phyloP scores from a whole-genome alignment of 306 rosid species.

The Trifolium pratense region DNA sequence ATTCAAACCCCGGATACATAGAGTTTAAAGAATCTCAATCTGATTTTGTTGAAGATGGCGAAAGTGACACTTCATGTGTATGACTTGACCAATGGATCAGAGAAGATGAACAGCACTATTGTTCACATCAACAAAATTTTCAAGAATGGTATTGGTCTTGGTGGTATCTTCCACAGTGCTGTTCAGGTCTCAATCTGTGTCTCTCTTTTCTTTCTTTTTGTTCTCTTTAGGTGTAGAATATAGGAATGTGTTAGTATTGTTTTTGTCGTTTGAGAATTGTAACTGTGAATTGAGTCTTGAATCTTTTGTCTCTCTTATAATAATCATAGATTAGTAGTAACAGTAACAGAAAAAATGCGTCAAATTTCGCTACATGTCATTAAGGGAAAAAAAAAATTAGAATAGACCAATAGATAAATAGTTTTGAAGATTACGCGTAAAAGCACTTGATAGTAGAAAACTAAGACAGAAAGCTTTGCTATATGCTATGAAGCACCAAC shows the following conservation, averaged over 20 bases:
- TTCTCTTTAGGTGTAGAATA: background rate
- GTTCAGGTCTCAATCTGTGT: slow-evolving; percentile 58
- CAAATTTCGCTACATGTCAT: no score
- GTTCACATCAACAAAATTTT: slow-evolving; percentile 80
- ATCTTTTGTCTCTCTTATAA: background rate
- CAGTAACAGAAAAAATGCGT: no score
- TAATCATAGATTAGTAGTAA: background rate
- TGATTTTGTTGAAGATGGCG: slow-evolving; percentile 51
- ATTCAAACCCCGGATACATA: background rate
- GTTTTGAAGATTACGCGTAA: background rate
- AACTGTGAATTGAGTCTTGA: slow-evolving; percentile 1
- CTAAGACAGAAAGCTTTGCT: no score
- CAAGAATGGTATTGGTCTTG: slow-evolving; percentile 83
- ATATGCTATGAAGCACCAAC: no score
- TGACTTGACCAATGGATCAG: slow-evolving; percentile 86
- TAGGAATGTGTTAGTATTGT: background rate
- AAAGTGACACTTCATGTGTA: slow-evolving; percentile 74
- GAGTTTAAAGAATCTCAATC: slow-evolving; percentile 6
- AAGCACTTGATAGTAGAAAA: background rate
- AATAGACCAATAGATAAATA: background rate
- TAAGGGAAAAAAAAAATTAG: no score
- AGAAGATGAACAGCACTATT: slow-evolving; percentile 72
- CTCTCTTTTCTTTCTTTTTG: background rate
- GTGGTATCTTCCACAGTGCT: slow-evolving; percentile 89
- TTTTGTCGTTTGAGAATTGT: background rate